Evolutionary conservation across 371 early-diverging fungal genomes (phyloP), one percentile per base, ranked within the genome.

Genomic region (Conidiobolus incongruus): DNA sequence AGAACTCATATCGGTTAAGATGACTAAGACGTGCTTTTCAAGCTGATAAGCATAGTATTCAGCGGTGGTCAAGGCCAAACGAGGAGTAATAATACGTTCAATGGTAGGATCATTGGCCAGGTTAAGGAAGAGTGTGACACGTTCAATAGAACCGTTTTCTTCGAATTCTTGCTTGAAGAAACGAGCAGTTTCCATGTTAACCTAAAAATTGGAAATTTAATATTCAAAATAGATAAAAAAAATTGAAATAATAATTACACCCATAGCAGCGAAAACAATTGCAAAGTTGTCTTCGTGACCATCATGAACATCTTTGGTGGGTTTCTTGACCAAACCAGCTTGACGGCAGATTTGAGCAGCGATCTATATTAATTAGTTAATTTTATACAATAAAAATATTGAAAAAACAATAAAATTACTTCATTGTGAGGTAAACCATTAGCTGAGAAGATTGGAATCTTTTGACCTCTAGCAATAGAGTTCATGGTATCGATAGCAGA

Each of bases 211-310:
- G n/a, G n/a, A n/a, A n/a, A n/a, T n/a, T n/a, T n/a, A n/a, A n/a
- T n/a, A n/a, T n/a, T n/a, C n/a, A n/a, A n/a, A n/a, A n/a, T n/a
- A n/a, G n/a, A n/a, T n/a, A n/a, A n/a, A n/a, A n/a, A n/a, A n/a
- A n/a, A 7, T 5, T 3, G 22, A 2, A 19, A 8, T 20, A 11
- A 31, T 26, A 45, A 44, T 34, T 40, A 58, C 99, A 60, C 99
- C 99, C 99, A 99, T 99, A 51, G 99, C 99, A 47, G 95, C 99
- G 65, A 99, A 99, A n/a, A 99, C 98, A 52, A 99, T 98, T 32
- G 99, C 95, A 68, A 99, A 99, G 69, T 99, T 99, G 54, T 99
- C 99, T 55, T 98, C 93, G 59, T 94, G 95, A 40, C 72, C 85
- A 61, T 99, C 99, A 41, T 90, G 72, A 21, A 93, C 88, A 55